Evolutionary conservation across 2,329 filamentous ascomycete species (phyloP).

Genomic region (Diplocarpon mali): DNA sequence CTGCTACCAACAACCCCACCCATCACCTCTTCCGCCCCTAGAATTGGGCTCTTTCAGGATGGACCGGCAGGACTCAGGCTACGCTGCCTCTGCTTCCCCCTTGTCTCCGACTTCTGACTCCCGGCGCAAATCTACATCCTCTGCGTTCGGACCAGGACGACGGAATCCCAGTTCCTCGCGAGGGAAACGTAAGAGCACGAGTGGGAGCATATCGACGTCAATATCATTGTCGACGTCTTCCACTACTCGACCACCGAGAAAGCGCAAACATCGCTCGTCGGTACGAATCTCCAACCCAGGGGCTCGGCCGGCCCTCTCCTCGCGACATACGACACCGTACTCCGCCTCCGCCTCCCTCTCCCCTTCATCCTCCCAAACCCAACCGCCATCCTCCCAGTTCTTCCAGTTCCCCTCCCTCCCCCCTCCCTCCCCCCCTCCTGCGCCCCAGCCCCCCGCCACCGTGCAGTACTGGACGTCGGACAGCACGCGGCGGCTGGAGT

Average conservation of each 20-base stretch:
- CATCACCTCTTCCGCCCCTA: constrained; percentile 3
- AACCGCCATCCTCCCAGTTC: constrained; percentile 17
- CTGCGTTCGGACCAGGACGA: constrained; percentile 4
- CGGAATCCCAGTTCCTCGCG: not conserved
- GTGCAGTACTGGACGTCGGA: constrained; percentile 60
- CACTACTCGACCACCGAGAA: constrained; percentile 13
- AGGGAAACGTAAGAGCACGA: not conserved
- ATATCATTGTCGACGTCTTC: constrained; percentile 10
- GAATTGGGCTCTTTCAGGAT: constrained; percentile 17
- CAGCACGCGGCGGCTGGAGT: constrained; percentile 49
- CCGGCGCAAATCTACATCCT: constrained; percentile 13
- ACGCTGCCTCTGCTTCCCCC: no score
- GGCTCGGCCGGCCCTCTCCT: constrained; percentile 3
- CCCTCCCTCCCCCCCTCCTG: constrained; percentile 21
- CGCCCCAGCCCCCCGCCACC: constrained; percentile 41
- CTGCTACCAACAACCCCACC: not conserved
- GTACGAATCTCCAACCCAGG: not conserved
- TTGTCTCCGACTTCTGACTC: constrained; percentile 6
- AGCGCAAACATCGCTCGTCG: constrained; percentile 16
- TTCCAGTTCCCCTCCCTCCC: constrained; percentile 25
- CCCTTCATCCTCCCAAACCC: constrained; percentile 1
- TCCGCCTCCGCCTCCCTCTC: not conserved
- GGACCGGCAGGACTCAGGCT: constrained; percentile 25
- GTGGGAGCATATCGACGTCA: constrained; percentile 10
- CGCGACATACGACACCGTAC: constrained; percentile 8